Evolutionary conservation across 2,329 filamentous ascomycete species (phyloP), one percentile per base, ranked within the genome.

Genomic region (Tympanopsis confertula): DNA sequence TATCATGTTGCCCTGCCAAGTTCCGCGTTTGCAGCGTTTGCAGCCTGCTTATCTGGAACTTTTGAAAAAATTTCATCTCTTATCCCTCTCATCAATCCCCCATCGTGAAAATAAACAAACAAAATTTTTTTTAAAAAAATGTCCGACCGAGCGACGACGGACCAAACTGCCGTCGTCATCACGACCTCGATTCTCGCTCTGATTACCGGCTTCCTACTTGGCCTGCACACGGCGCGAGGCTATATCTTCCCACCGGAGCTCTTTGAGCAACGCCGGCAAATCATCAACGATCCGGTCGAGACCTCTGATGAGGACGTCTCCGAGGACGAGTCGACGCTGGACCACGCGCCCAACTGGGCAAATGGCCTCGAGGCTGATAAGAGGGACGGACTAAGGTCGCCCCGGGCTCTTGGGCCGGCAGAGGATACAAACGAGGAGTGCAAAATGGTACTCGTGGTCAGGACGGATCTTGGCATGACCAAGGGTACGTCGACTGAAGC

Each of bases 381-480:
- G 36, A 63, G 60, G 35, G 73, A 81, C 51, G 76, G 75, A 0
- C 54, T 81, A 42, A 60, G 65, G 30, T 46, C 47, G 37, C 40
- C 37, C 40, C 42, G 41, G 22, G 46, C 47, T 32, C 59, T 62
- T 38, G 59, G 55, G 18, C 55, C 59, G 13, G 62, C 69, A 48
- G 26, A 52, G 37, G 49, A 48, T 15, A 65, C 58, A 35, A 69
- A 65, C 18, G 88, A 95, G 59, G 88, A 95, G 58, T 94, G 89
- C 66, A 96, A 96, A 64, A 68, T 96, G 41, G 86, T 95, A 13
- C 66, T 98, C 22, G 86, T 94, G 3, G 89, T 96, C 39, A 68
- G 91, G 54, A 94, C 86, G 14, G 91, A 98, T 63, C 61, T 98
- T 50, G 89, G 89, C 50, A 98, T 98, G 91, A 91, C 84, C 7